phyloP scores from a whole-genome alignment of 2,329 filamentous ascomycete genomes.

The Ophiosphaerella korrae region DNA sequence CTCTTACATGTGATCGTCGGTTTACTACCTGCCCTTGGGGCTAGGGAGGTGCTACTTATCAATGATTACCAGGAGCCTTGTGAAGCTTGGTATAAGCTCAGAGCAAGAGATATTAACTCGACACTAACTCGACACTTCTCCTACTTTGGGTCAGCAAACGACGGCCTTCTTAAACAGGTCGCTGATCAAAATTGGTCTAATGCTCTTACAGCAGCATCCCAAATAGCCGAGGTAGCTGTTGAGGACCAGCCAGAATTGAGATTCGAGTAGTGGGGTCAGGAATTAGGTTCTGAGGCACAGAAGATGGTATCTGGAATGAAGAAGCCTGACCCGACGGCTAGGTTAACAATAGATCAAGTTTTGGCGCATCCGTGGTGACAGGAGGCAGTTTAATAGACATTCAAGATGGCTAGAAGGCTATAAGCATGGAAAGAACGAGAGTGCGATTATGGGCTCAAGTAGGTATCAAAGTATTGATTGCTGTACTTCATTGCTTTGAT shows the following conservation, averaged over 20 bases:
- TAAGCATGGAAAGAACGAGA: too few species aligned
- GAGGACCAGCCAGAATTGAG: conserved; percentile 33
- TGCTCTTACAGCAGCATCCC: conserved; percentile 29
- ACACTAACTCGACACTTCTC: background rate
- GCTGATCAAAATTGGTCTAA: conserved; percentile 30
- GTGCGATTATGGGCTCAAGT: too few species aligned
- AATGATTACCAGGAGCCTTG: conserved; percentile 39
- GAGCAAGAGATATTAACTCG: conserved; percentile 1
- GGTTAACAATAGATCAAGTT: conserved; percentile 43
- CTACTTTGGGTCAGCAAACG: conserved; percentile 2
- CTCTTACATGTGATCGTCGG: too few species aligned
- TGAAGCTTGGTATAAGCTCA: conserved; percentile 23
- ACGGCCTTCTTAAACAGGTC: conserved; percentile 36
- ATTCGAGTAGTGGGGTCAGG: conserved; percentile 37
- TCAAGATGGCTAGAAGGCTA: too few species aligned
- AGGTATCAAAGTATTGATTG: too few species aligned
- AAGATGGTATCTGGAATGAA: conserved; percentile 45
- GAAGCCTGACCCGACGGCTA: conserved; percentile 39
- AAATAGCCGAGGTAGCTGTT: conserved; percentile 29
- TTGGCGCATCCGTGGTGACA: conserved; percentile 41
- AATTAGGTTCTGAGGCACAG: conserved; percentile 30
- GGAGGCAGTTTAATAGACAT: conserved; percentile 2
- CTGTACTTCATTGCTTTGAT: too few species aligned
- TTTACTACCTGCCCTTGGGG: too few species aligned
- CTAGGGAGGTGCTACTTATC: conserved; percentile 37